Conservation (phyloP, 257 asterid species). For the Salvia rosmarinus region DNA sequence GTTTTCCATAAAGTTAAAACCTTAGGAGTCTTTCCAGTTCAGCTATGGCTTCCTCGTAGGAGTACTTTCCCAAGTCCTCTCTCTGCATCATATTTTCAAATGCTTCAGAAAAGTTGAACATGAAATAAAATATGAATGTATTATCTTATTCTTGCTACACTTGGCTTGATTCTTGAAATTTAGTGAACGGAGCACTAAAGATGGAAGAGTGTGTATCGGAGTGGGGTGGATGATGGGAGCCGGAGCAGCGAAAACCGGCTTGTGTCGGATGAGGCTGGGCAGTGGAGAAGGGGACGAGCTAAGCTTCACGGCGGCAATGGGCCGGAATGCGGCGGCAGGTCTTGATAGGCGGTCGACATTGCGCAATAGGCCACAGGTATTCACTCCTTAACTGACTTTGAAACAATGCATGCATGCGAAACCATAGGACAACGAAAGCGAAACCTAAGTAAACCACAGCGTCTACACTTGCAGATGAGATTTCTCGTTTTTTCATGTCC, state of each 20-base stretch:
- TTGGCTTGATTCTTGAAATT: background rate
- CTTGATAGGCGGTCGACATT: conserved; percentile 29
- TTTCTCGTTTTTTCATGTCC: background rate
- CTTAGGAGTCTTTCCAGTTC: conserved; percentile 78
- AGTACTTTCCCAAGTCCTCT: conserved; percentile 65
- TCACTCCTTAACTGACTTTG: conserved; percentile 9
- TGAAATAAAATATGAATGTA: background rate
- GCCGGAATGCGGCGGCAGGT: conserved; percentile 14
- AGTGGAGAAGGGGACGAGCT: conserved; percentile 26
- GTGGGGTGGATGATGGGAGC: conserved; percentile 22
- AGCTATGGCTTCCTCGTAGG: conserved; percentile 73
- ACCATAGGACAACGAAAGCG: conserved; percentile 37
- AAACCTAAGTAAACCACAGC: conserved; percentile 32
- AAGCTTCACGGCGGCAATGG: conserved; percentile 20
- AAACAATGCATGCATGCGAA: conserved; percentile 35
- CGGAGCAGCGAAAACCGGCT: conserved; percentile 37
- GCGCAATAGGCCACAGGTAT: conserved; percentile 16
- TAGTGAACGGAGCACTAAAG: background rate
- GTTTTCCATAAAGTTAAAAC: conserved; percentile 33
- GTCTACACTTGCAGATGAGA: conserved; percentile 30
- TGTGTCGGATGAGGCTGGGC: conserved; percentile 32
- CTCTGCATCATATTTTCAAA: conserved; percentile 51
- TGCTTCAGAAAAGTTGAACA: conserved; percentile 19
- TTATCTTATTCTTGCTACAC: background rate
- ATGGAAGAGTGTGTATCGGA: conserved; percentile 18